Evolutionary conservation across 2,329 filamentous ascomycete species (phyloP).

Genomic region (Neopestalotiopsis sp.): DNA sequence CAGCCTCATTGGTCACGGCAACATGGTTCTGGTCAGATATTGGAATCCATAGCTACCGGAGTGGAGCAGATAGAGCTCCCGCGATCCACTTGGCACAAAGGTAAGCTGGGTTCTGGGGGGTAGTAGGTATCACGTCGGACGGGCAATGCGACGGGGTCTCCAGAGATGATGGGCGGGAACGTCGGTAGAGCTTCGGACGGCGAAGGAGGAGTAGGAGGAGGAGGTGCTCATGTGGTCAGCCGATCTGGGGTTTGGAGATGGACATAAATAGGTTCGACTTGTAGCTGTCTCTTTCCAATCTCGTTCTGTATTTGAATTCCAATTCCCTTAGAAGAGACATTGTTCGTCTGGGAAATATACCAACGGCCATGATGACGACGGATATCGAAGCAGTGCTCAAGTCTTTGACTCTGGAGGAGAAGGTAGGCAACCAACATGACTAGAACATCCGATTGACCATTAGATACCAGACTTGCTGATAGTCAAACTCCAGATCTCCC

Average conservation of each 20-base stretch:
- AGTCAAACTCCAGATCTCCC: slow-evolving; percentile 14
- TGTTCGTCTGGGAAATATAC: not conserved
- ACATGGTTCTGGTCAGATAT: not conserved
- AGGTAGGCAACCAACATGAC: slow-evolving; percentile 8
- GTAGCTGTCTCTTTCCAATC: not conserved
- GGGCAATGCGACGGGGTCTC: not conserved
- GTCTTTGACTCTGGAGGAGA: slow-evolving; percentile 21
- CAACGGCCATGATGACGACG: slow-evolving; percentile 12
- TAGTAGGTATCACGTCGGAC: not conserved
- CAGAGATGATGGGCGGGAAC: not conserved
- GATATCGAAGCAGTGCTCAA: slow-evolving; percentile 22
- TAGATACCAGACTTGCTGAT: not conserved
- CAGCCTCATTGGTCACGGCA: slow-evolving; percentile 4
- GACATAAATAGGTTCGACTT: not conserved
- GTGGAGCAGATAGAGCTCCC: not conserved
- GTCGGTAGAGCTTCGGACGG: slow-evolving; percentile 2
- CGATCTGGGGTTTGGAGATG: not conserved
- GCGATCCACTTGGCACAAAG: not conserved
- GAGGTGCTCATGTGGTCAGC: not conserved
- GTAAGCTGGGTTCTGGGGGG: not conserved
- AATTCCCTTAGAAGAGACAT: not conserved
- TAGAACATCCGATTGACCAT: too few species aligned
- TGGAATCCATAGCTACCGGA: not conserved
- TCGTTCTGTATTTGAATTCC: not conserved
- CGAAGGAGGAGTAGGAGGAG: not conserved